Evolutionary conservation across 768 basidiomycete species (phyloP).

Genomic region (Hygrocybe punicea): DNA sequence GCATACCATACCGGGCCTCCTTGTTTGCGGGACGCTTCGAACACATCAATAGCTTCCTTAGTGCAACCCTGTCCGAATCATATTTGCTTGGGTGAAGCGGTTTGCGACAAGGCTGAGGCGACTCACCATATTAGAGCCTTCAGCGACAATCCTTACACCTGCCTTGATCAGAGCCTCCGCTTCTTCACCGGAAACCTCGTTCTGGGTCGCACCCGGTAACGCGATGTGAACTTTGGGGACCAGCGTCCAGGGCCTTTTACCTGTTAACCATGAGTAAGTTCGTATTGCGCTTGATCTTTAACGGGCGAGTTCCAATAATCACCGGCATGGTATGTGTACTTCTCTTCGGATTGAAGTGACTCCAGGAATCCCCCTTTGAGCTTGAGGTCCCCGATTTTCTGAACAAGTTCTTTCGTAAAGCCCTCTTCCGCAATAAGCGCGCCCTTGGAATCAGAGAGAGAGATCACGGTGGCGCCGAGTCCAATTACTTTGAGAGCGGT

Average conservation of each 20-base stretch:
- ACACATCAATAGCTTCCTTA: constrained; percentile 66
- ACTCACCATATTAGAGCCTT: constrained; percentile 68
- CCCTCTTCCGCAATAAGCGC: constrained; percentile 56
- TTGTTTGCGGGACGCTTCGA: constrained; percentile 57
- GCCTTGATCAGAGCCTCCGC: constrained; percentile 67
- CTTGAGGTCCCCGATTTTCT: constrained; percentile 51
- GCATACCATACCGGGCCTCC: constrained; percentile 62
- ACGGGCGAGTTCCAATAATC: not conserved
- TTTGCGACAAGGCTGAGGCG: not conserved
- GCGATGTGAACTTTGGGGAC: constrained; percentile 61
- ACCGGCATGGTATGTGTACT: constrained; percentile 52
- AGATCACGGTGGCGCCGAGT: constrained; percentile 67
- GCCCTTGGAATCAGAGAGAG: constrained; percentile 74
- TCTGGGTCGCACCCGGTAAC: constrained; percentile 69
- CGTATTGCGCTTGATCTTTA: not conserved
- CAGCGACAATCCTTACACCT: constrained; percentile 67
- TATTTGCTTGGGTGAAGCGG: not conserved
- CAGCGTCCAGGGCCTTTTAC: constrained; percentile 66
- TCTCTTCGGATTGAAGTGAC: constrained; percentile 30
- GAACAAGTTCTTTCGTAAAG: constrained; percentile 55
- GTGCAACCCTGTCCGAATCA: constrained; percentile 52
- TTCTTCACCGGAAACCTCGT: constrained; percentile 66
- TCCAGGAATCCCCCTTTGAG: constrained; percentile 50
- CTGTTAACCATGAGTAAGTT: constrained; percentile 18
- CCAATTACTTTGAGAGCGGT: constrained; percentile 76